A percentile compares a stretch with the other conserved stretches of the same genome.
phyloP scores from a whole-genome alignment of 2,329 filamentous ascomycete genomes.

The Drechslerella dactyloides region DNA sequence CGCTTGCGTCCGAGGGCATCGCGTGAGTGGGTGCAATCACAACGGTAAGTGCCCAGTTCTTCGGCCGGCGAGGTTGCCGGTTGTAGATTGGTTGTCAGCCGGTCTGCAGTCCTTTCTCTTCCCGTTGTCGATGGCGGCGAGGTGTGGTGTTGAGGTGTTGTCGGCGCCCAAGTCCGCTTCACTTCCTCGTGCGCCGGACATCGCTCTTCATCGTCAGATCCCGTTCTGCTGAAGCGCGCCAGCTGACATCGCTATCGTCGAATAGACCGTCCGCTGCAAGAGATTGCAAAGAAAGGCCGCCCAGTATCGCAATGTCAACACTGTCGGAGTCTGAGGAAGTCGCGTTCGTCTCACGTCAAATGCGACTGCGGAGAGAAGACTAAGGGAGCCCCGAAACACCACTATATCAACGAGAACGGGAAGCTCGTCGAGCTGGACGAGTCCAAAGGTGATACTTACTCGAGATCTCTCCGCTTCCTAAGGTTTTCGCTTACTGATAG shows the following conservation, averaged over 20 bases:
- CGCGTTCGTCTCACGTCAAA: conserved; percentile 89
- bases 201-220: conserved; percentile 8
- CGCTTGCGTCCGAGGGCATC: conserved; percentile 96
- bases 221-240: conserved; percentile 33
- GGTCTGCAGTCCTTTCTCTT: not conserved
- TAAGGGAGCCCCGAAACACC: conserved; percentile 56
- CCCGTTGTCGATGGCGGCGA: not conserved
- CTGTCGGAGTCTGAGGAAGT: conserved; percentile 95
- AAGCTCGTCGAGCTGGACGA: conserved; percentile 47
- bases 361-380: conserved; percentile 97
- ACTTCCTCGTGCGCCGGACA: conserved; percentile 50
- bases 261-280: conserved; percentile 84
- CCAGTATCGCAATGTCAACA: conserved; percentile 98
- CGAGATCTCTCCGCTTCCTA: not conserved
- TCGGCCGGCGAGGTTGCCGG: conserved; percentile 48
- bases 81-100: conserved; percentile 35
- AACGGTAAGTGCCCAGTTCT: conserved; percentile 73
- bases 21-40: conserved; percentile 98
- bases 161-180: conserved; percentile 8
- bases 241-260: conserved; percentile 43
- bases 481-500: conserved; percentile 17
- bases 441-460: conserved; percentile 40
- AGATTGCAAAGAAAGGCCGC: conserved; percentile 97
- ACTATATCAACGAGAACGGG: conserved; percentile 50
- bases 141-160: conserved; percentile 26